phyloP scores from a whole-genome alignment of 495 filamentous ascomycete genomes.

The Talaromyces trachyspermus region DNA sequence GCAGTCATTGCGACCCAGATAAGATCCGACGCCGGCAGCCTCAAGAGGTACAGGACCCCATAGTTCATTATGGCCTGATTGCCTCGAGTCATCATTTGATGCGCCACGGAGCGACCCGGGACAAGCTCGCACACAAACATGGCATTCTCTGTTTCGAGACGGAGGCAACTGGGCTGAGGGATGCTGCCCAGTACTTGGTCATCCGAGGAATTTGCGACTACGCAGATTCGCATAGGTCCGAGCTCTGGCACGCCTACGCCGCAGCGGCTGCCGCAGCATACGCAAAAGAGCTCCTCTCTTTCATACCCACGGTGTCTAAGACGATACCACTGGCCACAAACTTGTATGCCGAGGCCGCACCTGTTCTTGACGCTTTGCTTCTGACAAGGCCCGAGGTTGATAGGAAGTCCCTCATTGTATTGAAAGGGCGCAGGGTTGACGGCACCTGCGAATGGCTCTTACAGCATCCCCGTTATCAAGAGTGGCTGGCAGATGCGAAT shows the following conservation, averaged over 20 bases:
- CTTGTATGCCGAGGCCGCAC: constrained; percentile 16
- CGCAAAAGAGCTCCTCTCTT: constrained; percentile 24
- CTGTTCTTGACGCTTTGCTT: constrained; percentile 20
- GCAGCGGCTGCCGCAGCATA: constrained; percentile 28
- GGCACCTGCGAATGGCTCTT: constrained; percentile 44
- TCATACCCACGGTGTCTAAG: constrained; percentile 16
- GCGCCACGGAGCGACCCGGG: constrained; percentile 17
- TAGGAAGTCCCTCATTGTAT: constrained; percentile 23
- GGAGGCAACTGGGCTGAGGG: constrained; percentile 28
- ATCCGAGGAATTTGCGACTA: constrained; percentile 37
- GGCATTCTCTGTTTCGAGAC: constrained; percentile 30
- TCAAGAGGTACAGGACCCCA: constrained; percentile 12
- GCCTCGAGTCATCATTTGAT: constrained; percentile 24
- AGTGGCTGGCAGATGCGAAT: constrained; percentile 25
- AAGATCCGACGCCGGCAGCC: constrained; percentile 12
- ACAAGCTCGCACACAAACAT: constrained; percentile 11
- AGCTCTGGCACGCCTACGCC: constrained; percentile 30
- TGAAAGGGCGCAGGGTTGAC: constrained; percentile 17
- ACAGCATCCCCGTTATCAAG: constrained; percentile 25
- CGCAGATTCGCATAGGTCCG: constrained; percentile 29
- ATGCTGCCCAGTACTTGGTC: constrained; percentile 22
- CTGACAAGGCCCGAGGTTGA: constrained; percentile 26
- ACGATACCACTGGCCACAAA: constrained; percentile 15
- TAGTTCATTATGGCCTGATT: constrained; percentile 29
- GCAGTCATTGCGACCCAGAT: constrained; percentile 16